Conservation (phyloP, 2,329 filamentous ascomycete species). For the Graphium sp. region DNA sequence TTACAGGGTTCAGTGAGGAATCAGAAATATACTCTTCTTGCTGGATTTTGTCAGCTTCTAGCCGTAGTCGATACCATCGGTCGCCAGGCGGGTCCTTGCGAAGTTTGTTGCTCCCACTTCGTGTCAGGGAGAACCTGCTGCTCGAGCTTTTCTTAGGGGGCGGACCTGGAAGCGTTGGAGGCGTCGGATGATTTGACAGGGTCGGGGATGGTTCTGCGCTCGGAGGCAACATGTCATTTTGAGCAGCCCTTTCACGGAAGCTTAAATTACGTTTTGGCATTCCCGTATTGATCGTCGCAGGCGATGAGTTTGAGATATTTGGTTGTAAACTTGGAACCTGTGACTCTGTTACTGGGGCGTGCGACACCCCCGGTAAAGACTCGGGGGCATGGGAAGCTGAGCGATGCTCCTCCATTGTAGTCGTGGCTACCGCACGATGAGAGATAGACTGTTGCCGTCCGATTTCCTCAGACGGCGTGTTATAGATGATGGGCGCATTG, state of each 20-base stretch:
- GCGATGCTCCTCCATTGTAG: too few relatives aligned
- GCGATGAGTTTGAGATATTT: too few relatives aligned
- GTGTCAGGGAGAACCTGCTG: conserved; percentile 19
- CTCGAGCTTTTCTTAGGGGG: conserved; percentile 13
- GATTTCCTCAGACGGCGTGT: too few relatives aligned
- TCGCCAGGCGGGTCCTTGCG: conserved; percentile 40
- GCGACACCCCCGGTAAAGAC: too few relatives aligned
- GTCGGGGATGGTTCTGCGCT: conserved; percentile 8
- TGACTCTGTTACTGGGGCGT: too few relatives aligned
- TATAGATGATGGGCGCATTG: too few relatives aligned
- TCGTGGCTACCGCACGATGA: too few relatives aligned
- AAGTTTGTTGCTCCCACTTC: conserved; percentile 40
- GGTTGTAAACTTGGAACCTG: too few relatives aligned
- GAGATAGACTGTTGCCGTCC: too few relatives aligned
- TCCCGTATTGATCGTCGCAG: conserved; percentile 8
- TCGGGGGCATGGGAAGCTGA: too few relatives aligned
- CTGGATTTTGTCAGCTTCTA: conserved; percentile 21
- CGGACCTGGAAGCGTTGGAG: conserved; percentile 8
- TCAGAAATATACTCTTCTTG: too few relatives aligned
- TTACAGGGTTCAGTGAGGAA: too few relatives aligned
- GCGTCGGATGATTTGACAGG: background rate
- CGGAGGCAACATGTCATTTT: conserved; percentile 20
- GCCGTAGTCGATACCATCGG: conserved; percentile 22
- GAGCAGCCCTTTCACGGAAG: conserved; percentile 39
- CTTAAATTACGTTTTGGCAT: conserved; percentile 38